Evolutionary conservation across 1,139 yeast species (phyloP), one percentile per base, ranked within the genome.

Genomic region (Saccharomycopsis crataegensis): DNA sequence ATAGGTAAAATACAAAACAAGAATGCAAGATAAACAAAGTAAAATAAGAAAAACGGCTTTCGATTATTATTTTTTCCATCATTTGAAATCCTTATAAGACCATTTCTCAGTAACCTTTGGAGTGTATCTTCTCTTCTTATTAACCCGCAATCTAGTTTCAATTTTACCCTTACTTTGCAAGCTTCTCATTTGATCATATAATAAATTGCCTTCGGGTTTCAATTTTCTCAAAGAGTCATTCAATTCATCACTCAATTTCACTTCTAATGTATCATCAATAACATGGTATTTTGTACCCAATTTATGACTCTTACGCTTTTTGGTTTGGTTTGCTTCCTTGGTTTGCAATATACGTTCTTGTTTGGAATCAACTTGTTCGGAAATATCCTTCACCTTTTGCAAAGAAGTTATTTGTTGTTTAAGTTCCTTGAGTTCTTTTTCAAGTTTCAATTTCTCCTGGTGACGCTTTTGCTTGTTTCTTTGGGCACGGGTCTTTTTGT

Each of bases 41-140:
- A 38, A 16, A 38, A 38, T 16, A 38, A n/a, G 7, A 16, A n/a
- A 38, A 38, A 38, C 6, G 42, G 14, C 16, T 38, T 38, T 38
- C 16, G 42, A 38, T 38, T 38, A 38, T 38, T n/a, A 37, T n/a
- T n/a, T n/a, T n/a, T n/a, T 38, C 16, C 42, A 43, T 38, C 72
- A 86, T 70, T 85, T 85, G 65, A 86, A 86, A 70, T 90, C 96
- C 72, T 90, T 91, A 70, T 86, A 88, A 45, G 91, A 79, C 96
- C 96, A 90, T 70, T 89, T 90, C 68, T 89, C 96, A 41, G 94
- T 86, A 57, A 86, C 71, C 74, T 86, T 87, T 59, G 78, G 86
- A 59, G 80, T 75, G 65, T 84, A 86, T 62, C 70, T 73, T 68
- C 87, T 80, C 67, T 78, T 82, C 71, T 79, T 81, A 57, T 76